Evolutionary conservation across 2,329 filamentous ascomycete genomes (phyloP), one percentile per base, ranked within the genome.

Genomic region (Penicillium sp.): DNA sequence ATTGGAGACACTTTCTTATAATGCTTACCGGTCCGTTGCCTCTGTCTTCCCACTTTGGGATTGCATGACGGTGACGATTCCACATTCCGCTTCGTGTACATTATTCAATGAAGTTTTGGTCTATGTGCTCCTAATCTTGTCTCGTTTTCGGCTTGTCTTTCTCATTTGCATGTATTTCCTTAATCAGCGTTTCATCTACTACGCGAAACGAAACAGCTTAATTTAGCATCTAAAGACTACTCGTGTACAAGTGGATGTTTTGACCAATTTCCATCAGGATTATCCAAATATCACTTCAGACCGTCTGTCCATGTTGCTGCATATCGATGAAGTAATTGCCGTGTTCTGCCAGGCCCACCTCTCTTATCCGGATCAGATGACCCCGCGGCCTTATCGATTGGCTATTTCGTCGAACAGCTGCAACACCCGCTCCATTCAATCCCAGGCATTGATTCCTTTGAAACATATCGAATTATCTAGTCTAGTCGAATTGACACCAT

Each of bases 51-150:
- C 10, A 14, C 17, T 49, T 50, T 38, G 14, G n/a, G 28, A n/a
- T 20, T n/a, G 41, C 34, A 42, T 58, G 35, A 28, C 12, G 47
- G 47, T 49, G 42, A 39, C 50, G 31, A 38, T 58, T 58, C 49
- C 49, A 56, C 47, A 47, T 59, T 65, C 52, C 54, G 57, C 62
- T 70, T 59, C 67, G 60, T 70, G 68, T 70, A 70, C 41, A 70
- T 68, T 67, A 69, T 69, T 69, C 60, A 59, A 63, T 61, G 50
- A 48, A 58, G 28, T 53, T 57, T 49, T 49, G 6, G 4, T 50
- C 37, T 37, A 20, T 25, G 14, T 37, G 20, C 12, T 35, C 14
- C 17, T 50, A 35, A 35, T 20, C 17, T 11, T 49, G 47, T 47
- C 25, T 25, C 15, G 10, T 37, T 15, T 15, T 25, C 28, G 31